Conservation (phyloP, 306 rosid species). For the Cicer judaicum region DNA sequence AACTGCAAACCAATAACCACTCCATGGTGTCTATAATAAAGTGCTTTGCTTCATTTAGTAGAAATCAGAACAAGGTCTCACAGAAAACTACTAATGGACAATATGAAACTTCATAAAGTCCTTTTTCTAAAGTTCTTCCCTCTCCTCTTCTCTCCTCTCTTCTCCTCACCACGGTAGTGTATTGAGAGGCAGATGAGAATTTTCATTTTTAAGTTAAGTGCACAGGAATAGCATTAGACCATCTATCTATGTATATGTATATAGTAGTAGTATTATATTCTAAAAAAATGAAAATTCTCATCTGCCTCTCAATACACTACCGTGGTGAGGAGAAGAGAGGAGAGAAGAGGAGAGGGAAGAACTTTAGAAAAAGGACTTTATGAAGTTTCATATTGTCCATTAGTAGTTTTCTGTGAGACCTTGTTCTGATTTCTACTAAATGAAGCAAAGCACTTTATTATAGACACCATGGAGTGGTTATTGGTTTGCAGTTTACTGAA, state of each 20-base stretch:
- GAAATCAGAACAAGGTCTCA: background rate
- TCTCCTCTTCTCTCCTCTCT: no score
- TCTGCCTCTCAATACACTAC: no score
- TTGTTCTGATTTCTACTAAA: constrained; percentile 9
- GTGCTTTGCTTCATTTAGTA: background rate
- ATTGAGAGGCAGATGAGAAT: no score
- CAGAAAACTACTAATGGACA: background rate
- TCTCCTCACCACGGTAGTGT: no score
- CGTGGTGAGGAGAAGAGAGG: no score
- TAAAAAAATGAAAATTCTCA: no score
- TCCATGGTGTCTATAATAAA: background rate
- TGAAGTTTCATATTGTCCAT: background rate
- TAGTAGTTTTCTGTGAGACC: background rate
- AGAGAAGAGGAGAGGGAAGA: no score
- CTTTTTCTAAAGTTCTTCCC: no score
- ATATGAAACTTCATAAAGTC: background rate
- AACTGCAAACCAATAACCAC: background rate
- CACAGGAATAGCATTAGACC: no score
- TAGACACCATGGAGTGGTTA: background rate
- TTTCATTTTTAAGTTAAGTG: no score
- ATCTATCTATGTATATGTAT: no score
- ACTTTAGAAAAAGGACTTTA: background rate
- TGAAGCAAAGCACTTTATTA: constrained; percentile 1
- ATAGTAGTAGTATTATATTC: no score
- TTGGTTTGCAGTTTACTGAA: background rate